Base-by-base conservation (phyloP, 1,284 basidiomycete species). In the Sporisorium reilianum region DNA sequence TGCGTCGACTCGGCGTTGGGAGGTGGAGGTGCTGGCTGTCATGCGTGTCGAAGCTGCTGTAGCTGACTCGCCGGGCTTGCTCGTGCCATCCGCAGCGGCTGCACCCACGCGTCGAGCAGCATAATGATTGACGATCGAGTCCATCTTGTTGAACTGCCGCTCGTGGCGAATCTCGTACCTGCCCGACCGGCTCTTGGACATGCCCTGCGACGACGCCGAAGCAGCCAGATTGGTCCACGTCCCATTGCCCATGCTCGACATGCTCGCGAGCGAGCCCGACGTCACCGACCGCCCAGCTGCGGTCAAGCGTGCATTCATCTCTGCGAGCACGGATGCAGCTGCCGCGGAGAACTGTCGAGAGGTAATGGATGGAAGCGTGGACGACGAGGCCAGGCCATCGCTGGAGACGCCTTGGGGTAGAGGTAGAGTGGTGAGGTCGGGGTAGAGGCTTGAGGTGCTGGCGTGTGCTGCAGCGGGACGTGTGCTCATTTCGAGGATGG, bases 81-180 rank as follows among this genome's bases (percentile, higher is more conserved):
- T 41, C 5, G 48, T 10, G 8, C n/a, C 14, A 12, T 55, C 42
- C 11, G 49, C 49, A n/a, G 34, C 7, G 1, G 30, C 59, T 14
- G 51, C 60, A 30, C 67, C 67, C 5, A 63, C 55, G 16, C 74
- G 68, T n/a, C 57, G 51, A 20, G 76, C 78, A 46, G 78, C 75
- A 18, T 79, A 79, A 25, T 79, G 78, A 11, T 72, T 72, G 22
- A 71, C 73, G 30, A 79, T 79, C 14, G 75, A 76, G 32, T 78
- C 77, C 78, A 79, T 78, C 59, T 70, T 68, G 16, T 65, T 56
- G 53, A 79, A 79, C 16, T 72, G 66, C 11, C 59, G 61, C 32
- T 78, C 73, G 42, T 79, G 78, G 12, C 66, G 60, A 30, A 63
- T 64, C 52, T 76, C 69, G 42, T 79, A 80, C 18, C 73, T 66